Evolutionary conservation across 441 rosid species (phyloP).

Genomic region (Croton laevigatus): DNA sequence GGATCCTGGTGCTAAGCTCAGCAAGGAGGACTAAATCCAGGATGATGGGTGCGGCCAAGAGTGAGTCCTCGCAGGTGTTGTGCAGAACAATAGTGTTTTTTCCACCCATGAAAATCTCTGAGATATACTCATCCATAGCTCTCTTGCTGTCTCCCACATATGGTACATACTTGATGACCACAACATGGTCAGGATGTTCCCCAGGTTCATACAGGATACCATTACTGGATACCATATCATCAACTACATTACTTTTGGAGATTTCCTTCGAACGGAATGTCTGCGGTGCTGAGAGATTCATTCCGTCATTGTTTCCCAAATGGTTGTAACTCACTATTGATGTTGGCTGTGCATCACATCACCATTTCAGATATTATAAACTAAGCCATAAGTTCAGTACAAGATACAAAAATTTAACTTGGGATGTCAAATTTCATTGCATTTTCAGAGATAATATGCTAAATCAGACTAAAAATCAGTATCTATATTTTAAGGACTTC

Average conservation of each 20-base stretch:
- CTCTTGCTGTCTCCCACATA: slow-evolving; percentile 95
- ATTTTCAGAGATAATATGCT: too few species aligned
- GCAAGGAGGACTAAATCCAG: slow-evolving; percentile 93
- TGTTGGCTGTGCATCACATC: slow-evolving; percentile 59
- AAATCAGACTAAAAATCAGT: too few species aligned
- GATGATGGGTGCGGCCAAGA: slow-evolving; percentile 95
- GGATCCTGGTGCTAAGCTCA: slow-evolving; percentile 89
- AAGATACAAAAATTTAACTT: too few species aligned
- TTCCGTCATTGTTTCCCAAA: slow-evolving; percentile 93
- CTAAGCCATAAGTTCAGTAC: neutral
- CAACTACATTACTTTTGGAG: slow-evolving; percentile 93
- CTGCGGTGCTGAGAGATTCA: slow-evolving; percentile 97
- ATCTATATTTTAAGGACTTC: too few species aligned
- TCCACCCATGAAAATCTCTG: slow-evolving; percentile 98
- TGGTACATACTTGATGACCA: slow-evolving; percentile 96
- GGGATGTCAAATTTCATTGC: too few species aligned
- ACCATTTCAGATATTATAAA: slow-evolving; percentile 1
- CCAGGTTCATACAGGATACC: slow-evolving; percentile 87
- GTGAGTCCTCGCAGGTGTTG: slow-evolving; percentile 95
- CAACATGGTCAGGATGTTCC: slow-evolving; percentile 94
- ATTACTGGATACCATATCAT: slow-evolving; percentile 94
- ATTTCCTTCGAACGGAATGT: slow-evolving; percentile 95
- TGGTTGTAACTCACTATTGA: slow-evolving; percentile 98
- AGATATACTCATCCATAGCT: slow-evolving; percentile 97
- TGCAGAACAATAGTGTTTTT: slow-evolving; percentile 83